Base-by-base conservation (phyloP, 1,284 basidiomycete species). In the Heterobasidion parviporum region DNA sequence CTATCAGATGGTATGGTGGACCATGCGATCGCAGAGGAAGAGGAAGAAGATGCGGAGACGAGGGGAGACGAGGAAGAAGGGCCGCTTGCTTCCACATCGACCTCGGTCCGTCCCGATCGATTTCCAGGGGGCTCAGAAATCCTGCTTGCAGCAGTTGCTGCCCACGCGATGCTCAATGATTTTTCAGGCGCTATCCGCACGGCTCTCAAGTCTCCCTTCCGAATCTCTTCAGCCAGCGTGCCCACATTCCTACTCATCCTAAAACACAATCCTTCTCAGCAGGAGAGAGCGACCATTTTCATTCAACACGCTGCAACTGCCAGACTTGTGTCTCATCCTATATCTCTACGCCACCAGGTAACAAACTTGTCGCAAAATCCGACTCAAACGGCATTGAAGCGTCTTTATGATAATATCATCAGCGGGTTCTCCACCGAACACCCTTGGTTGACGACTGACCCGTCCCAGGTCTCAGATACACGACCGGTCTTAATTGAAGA, bases 71-170 rank as follows among this genome's bases (percentile, higher is more conserved):
- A 34, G 3, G 50, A 33, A 10, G 50, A 52, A 5, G 16, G 14
- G 14, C 14, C 46, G 10, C 26, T 48, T 16, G 46, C 46, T 4
- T 48, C 46, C 16, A 48, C 46, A 16, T 48, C 46, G 9, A 10
- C 46, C 46, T 32, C 46, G 46, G 26, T 16, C 46, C 46, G 10
- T 48, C 46, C 46, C 41, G 14, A 44, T 16, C 12, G 41, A 44
- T 44, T 41, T 3, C 49, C 32, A 20, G 32, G 49, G 35, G 57
- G 57, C 0, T 20, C 34, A 7, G 69, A 73, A 2, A 63, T 84
- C 43, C 68, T 86, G 38, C 70, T 85, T 36, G 72, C 74, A 7
- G 79, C 73, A 2, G 68, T 81, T 15, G 71, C 79, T n/a, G 87
- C 88, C 10, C 71, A 82, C 66, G 80, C 82, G 4, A 75, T 81